Evolutionary conservation across 192 early-diverging fungal species (phyloP).

Genomic region (Lobosporangium transversale): DNA sequence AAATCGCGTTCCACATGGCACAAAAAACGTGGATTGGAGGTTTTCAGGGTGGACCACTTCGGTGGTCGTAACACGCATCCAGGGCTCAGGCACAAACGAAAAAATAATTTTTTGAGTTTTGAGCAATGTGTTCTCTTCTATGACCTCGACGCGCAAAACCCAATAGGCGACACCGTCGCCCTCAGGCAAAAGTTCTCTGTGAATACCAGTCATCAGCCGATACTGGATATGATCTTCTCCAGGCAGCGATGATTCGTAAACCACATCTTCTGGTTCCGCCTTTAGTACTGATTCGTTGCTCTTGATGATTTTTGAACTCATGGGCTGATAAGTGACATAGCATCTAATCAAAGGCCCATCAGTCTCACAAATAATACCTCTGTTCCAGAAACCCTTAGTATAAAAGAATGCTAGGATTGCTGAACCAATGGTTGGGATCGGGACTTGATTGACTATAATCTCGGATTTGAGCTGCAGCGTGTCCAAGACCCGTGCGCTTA

Average conservation of each 20-base stretch:
- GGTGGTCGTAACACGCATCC: conserved; percentile 44
- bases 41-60: conserved; percentile 35
- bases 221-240: conserved; percentile 23
- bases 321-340: conserved; percentile 30
- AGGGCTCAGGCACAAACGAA: conserved; percentile 47
- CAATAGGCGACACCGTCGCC: conserved; percentile 43
- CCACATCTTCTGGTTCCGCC: conserved; percentile 8
- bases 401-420: conserved; percentile 34
- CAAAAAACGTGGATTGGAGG: conserved; percentile 28
- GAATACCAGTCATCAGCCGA: conserved; percentile 17
- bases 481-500: conserved; percentile 30
- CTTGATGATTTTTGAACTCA: conserved; percentile 24
- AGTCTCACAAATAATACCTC: conserved; percentile 34
- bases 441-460: conserved; percentile 24
- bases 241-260: conserved; percentile 11
- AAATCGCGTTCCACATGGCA: conserved; percentile 27
- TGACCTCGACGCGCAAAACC: conserved; percentile 41
- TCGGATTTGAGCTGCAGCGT: conserved; percentile 43
- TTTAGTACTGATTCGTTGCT: conserved; percentile 6
- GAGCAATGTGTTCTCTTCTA: conserved; percentile 13
- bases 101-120: conserved; percentile 23
- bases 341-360: conserved; percentile 37
- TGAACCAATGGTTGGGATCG: conserved; percentile 33
- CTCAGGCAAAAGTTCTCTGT: conserved; percentile 41
- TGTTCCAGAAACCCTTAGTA: conserved; percentile 25